Evolutionary conservation across 129 eudicot genomes (phyloP), one percentile per base, ranked within the genome.

Genomic region (Chrysanthemum makinoi): DNA sequence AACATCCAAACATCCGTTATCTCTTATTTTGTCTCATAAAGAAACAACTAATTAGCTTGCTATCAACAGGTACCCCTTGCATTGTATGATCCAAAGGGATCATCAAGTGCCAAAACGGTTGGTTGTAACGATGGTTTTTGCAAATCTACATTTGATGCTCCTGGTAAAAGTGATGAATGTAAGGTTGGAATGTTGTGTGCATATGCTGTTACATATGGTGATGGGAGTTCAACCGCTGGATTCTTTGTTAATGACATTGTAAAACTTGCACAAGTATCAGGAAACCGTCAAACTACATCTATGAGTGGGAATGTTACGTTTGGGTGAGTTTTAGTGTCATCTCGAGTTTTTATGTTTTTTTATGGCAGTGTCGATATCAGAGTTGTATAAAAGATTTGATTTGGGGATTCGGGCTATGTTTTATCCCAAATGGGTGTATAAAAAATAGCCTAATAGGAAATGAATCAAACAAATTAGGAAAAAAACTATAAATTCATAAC

Each of bases 221-320:
- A 94, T 61, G 98, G 98, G 64, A 94, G 98, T 81, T 62, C 82
- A 75, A 89, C 96, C 0, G 49, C 87, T 6, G 98, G 98, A 65
- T 87, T 75, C 79, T 94, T 87, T 73, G 84, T 94, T 64, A 60
- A 65, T 56, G 98, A 94, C 47, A 26, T 16, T 19, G 22, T 85
- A 30, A 79, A 73, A 62, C 74, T 89, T 43, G 79, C 82, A 72
- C 74, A 75, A 68, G 96, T 82, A 7, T 73, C 89, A 20, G 95
- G 93, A 69, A 68, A 94, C 72, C 73, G 72, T 70, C 80, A 84
- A 64, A 85, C 91, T 20, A 49, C 83, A 69, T 4, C 67, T 72
- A 82, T 84, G 85, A 83, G 78, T 20, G 93, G 92, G 39, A 77
- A 77, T 70, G 65, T 94, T 65, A 86, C 86, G 13, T 87, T 94